Conservation (phyloP, 768 basidiomycete species). For the Lentinula raphanica region DNA sequence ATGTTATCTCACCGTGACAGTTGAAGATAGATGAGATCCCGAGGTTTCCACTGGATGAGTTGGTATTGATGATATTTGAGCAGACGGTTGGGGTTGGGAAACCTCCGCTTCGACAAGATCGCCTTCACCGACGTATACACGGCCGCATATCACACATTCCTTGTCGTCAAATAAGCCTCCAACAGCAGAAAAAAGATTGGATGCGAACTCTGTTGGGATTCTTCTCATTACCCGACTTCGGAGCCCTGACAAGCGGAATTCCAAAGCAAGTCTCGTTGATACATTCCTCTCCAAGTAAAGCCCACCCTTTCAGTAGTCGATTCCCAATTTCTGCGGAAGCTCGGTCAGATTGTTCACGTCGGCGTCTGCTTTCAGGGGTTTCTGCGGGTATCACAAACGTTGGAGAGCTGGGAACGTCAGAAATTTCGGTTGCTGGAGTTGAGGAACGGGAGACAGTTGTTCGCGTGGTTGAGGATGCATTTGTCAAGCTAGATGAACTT, state of each 20-base stretch:
- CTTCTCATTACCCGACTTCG: conserved; percentile 53
- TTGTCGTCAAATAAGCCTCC: conserved; percentile 21
- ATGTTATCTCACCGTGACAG: neutral
- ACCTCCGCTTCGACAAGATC: conserved; percentile 45
- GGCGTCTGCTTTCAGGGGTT: conserved; percentile 56
- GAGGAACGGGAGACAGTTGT: conserved; percentile 50
- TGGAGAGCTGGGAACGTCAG: conserved; percentile 55
- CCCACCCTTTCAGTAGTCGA: conserved; percentile 71
- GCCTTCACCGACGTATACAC: conserved; percentile 50
- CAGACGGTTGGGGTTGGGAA: conserved; percentile 34
- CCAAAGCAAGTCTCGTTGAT: conserved; percentile 65
- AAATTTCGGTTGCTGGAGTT: conserved; percentile 75
- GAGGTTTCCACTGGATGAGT: neutral
- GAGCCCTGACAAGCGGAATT: conserved; percentile 78
- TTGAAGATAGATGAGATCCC: neutral
- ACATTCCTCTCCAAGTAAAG: conserved; percentile 88
- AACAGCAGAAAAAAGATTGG: neutral
- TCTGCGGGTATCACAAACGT: conserved; percentile 60
- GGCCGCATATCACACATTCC: conserved; percentile 78
- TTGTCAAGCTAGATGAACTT: conserved; percentile 28
- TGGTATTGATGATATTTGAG: neutral
- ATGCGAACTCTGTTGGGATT: conserved; percentile 60
- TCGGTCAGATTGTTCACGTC: conserved; percentile 75
- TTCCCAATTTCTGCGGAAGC: conserved; percentile 80
- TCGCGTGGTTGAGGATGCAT: conserved; percentile 40